phyloP scores from a whole-genome alignment of 352 stramenopile genomes.

The Globisporangium carolinianum region DNA sequence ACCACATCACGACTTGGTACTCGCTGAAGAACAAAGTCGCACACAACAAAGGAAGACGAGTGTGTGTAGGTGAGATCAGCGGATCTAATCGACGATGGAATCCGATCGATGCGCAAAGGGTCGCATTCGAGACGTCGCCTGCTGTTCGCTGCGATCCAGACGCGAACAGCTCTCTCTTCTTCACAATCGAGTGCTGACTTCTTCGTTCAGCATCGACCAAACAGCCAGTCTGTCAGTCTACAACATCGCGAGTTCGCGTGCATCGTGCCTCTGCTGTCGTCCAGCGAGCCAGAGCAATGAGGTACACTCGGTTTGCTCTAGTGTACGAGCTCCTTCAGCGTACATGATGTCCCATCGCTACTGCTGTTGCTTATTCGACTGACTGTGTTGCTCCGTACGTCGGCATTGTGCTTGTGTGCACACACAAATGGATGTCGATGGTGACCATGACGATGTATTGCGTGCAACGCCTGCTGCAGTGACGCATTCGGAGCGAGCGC shows the following conservation, averaged over 20 bases:
- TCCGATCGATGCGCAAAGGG: neutral
- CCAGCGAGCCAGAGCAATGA: neutral
- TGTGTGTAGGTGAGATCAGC: too few species aligned
- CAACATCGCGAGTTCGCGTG: too few species aligned
- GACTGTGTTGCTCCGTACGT: too few species aligned
- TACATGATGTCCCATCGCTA: too few species aligned
- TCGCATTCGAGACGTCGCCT: too few species aligned
- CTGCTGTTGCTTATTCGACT: neutral
- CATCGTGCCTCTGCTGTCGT: neutral
- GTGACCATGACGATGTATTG: too few species aligned
- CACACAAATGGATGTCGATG: too few species aligned
- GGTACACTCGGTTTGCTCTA: neutral
- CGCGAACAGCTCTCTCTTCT: neutral
- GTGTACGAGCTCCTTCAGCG: neutral
- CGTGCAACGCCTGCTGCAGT: neutral
- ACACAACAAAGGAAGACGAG: too few species aligned
- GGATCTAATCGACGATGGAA: neutral
- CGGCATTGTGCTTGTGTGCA: neutral
- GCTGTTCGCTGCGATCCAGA: neutral
- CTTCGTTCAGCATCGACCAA: too few species aligned
- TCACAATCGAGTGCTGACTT: neutral
- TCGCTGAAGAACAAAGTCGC: too few species aligned
- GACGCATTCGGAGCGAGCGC: slow-evolving; percentile 3
- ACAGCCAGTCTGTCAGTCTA: neutral
- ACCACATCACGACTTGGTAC: too few species aligned